Evolutionary conservation across 140 eudicot genomes (phyloP), one percentile per base, ranked within the genome.

Genomic region (Stevia rebaudiana): DNA sequence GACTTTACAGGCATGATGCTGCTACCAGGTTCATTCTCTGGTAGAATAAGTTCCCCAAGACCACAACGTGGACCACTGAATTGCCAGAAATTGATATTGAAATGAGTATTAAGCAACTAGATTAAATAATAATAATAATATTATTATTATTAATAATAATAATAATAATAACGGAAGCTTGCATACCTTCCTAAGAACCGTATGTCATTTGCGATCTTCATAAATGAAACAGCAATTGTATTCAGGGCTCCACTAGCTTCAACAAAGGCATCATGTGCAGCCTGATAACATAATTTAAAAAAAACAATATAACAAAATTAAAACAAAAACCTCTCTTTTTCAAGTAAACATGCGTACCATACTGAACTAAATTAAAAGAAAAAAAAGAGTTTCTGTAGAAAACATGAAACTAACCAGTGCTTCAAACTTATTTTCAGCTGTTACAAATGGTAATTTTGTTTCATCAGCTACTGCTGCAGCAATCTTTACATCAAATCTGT

Each of bases 1-100:
- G 74, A 73, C 47, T 55, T 80, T 85, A 92, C 95, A 77, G 98
- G 98, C 98, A 92, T 92, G 67, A 88, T 88, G 76, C 98, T 92
- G 94, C 96, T 92, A 53, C 98, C 98, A 56, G 98, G 98, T 71
- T 92, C 98, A 81, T 92, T 92, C 80, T 92, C 98, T 13, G 98
- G 98, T 63, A 92, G 96, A 60, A 85, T 81, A 65, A 88, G 96
- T 80, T 92, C 98, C 35, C 98, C 98, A 59, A 92, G 86, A 74
- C 98, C 96, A 50, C 98, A 92, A 0, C 98, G 87, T 44, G 98
- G 98, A 65, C 98, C 98, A 88, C 98, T 92, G 85, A 57, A 79
- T 19, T 68, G 22, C 17, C 56, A 52, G 53, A 63, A 64, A 15
- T 4, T 57, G 0, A 48, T 67, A 33, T 51, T 63, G 8, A n/a